Percentiles rank a stretch among this genome's conserved stretches.
Evolutionary conservation across 352 stramenopile species (phyloP).

Genomic region (Pythium pectinolyticum): DNA sequence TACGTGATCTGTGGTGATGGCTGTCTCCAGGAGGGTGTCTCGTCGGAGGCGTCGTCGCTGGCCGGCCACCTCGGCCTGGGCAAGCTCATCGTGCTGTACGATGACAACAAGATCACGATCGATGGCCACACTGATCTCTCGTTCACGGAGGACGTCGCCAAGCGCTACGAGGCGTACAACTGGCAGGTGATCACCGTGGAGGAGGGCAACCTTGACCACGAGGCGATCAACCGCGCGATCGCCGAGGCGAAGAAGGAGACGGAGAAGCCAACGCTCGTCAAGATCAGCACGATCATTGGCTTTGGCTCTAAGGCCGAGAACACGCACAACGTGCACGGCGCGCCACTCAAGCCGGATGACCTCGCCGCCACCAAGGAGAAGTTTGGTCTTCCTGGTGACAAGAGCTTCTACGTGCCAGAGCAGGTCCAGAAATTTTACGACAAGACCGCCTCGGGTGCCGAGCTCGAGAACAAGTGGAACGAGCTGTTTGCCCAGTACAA

Average conservation of each 20-base stretch:
- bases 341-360: slow-evolving; percentile 95
- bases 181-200: slow-evolving; percentile 97
- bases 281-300: slow-evolving; percentile 97
- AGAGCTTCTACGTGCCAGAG: slow-evolving; percentile 93
- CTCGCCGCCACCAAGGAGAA: slow-evolving; percentile 89
- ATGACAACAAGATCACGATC: slow-evolving; percentile 99
- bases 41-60: slow-evolving; percentile 94
- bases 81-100: slow-evolving; percentile 99
- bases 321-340: slow-evolving; percentile 93
- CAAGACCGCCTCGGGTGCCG: slow-evolving; percentile 69
- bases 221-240: slow-evolving; percentile 93
- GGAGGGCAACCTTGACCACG: slow-evolving; percentile 93
- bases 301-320: slow-evolving; percentile 94
- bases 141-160: slow-evolving; percentile 98
- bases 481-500: slow-evolving; percentile 91
- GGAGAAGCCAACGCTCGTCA: slow-evolving; percentile 98
- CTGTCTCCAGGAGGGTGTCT: slow-evolving; percentile 98
- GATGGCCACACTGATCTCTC: slow-evolving; percentile 95
- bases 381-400: slow-evolving; percentile 91
- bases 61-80: slow-evolving; percentile 97
- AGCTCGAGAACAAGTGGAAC: slow-evolving; percentile 89
- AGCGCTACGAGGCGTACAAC: slow-evolving; percentile 97
- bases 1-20: slow-evolving; percentile 99
- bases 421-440: slow-evolving; percentile 94
- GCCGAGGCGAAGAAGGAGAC: slow-evolving; percentile 93